phyloP scores from a whole-genome alignment of 2,329 filamentous ascomycete genomes.

The Trichoderma brevicompactum region DNA sequence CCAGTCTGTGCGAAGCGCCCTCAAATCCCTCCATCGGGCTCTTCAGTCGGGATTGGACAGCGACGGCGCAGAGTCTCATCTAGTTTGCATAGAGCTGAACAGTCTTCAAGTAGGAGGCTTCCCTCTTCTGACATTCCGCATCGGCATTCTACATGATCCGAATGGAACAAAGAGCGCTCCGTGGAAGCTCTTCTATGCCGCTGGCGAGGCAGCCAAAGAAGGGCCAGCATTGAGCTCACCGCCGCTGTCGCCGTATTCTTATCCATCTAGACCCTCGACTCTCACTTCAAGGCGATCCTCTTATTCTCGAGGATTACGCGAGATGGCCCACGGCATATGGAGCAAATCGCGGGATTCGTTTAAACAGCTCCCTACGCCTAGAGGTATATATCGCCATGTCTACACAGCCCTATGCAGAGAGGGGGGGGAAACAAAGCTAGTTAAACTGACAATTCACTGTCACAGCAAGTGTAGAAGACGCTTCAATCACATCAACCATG shows the following conservation, averaged over 20 bases:
- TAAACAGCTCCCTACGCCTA: constrained; percentile 1
- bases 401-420: background rate
- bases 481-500: background rate
- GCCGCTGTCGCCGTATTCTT: background rate
- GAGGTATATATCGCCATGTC: background rate
- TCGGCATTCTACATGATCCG: background rate
- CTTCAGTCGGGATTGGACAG: background rate
- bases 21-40: constrained; percentile 10
- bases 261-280: constrained; percentile 1
- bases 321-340: constrained; percentile 10
- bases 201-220: background rate
- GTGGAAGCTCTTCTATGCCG: constrained; percentile 20
- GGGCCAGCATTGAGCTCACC: background rate
- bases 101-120: constrained; percentile 16
- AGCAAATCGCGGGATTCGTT: constrained; percentile 22
- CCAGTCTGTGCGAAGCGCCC: background rate
- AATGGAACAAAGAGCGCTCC: background rate
- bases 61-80: constrained; percentile 5
- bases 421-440: background rate
- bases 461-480: constrained; percentile 15
- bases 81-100: constrained; percentile 13
- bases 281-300: constrained; percentile 13
- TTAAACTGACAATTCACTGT: background rate
- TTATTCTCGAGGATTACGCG: background rate
- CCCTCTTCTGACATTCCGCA: constrained; percentile 5